These are phyloP conservation scores for Pythium volutum DNA, from an alignment of 352 stramenopile genomes.

Conservation along the genomic window DNA sequence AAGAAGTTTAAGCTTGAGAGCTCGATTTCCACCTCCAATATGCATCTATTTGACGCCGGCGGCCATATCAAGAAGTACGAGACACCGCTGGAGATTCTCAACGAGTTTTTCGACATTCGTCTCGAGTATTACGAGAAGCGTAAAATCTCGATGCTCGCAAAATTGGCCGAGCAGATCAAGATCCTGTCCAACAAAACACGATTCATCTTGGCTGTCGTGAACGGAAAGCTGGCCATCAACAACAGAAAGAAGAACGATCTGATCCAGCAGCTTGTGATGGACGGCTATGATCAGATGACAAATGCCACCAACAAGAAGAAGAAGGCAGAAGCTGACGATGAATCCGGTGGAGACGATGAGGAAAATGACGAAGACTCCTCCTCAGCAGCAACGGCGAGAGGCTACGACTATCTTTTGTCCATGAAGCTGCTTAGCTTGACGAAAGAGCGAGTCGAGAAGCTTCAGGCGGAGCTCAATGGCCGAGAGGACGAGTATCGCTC, in stretches of 20 bases:
- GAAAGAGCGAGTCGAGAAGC: constrained; percentile 90
- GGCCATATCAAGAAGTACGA: constrained; percentile 94
- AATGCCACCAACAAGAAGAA: constrained; percentile 44
- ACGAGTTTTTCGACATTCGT: constrained; percentile 93
- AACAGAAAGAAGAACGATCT: constrained; percentile 93
- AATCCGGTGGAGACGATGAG: constrained; percentile 44
- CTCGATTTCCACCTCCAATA: constrained; percentile 94
- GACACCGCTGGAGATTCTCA: constrained; percentile 89
- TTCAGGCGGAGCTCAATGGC: constrained; percentile 86
- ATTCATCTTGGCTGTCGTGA: constrained; percentile 94
- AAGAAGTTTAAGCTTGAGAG: constrained; percentile 96
- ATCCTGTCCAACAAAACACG: constrained; percentile 93
- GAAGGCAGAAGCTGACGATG: constrained; percentile 42
- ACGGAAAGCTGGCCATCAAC: constrained; percentile 91
- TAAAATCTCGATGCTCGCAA: constrained; percentile 87
- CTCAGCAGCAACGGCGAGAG: constrained; percentile 31
- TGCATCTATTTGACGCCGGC: constrained; percentile 93
- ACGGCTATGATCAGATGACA: constrained; percentile 84
- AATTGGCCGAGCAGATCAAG: constrained; percentile 89
- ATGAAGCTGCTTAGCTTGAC: constrained; percentile 95
- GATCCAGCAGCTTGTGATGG: constrained; percentile 79
- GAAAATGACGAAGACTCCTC: constrained; percentile 37
- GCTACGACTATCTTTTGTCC: constrained; percentile 95
- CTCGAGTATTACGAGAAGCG: constrained; percentile 92
- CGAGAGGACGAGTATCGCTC: constrained; percentile 82